Conservation (phyloP, 352 stramenopile genomes). For the Phytophthora nicotianae region DNA sequence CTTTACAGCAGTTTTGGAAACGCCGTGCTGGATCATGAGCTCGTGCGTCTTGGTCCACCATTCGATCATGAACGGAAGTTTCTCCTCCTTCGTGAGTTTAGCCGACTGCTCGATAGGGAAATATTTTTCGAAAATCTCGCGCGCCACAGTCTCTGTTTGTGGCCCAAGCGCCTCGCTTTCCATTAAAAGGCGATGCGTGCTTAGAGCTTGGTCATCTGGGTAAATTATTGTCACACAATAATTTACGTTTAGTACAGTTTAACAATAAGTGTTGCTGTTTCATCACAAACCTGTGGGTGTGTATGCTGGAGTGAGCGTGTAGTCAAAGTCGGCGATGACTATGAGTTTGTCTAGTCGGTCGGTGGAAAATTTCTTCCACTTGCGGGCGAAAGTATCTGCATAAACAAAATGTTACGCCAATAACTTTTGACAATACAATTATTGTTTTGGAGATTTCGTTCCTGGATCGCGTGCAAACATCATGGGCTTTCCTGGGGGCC, state of each 20-base stretch:
- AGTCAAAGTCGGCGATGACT: conserved; percentile 86
- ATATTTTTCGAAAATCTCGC: conserved; percentile 72
- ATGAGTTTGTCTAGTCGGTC: conserved; percentile 73
- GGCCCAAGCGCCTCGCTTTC: conserved; percentile 49
- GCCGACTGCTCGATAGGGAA: conserved; percentile 80
- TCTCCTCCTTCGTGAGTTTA: conserved; percentile 68
- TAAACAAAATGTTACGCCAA: not conserved
- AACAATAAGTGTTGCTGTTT: not conserved
- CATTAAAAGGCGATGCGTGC: conserved; percentile 62
- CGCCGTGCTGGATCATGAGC: conserved; percentile 60
- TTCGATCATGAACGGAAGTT: conserved; percentile 80
- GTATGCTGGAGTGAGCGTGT: conserved; percentile 77
- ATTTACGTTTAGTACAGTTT: conserved; percentile 1
- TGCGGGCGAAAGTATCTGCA: conserved; percentile 67
- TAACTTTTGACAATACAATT: conserved; percentile 3
- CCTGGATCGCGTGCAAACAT: conserved; percentile 47
- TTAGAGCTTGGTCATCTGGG: conserved; percentile 51
- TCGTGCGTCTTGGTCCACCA: conserved; percentile 68
- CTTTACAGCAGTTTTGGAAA: conserved; percentile 49
- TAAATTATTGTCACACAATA: not conserved
- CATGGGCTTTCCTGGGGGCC: conserved; percentile 34
- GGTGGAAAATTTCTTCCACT: conserved; percentile 78
- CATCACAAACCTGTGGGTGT: conserved; percentile 43
- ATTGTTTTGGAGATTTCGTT: not conserved
- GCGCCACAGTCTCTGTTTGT: conserved; percentile 27